Evolutionary conservation across 2,329 filamentous ascomycete species (phyloP).

Genomic region (Botrytis sinoallii): DNA sequence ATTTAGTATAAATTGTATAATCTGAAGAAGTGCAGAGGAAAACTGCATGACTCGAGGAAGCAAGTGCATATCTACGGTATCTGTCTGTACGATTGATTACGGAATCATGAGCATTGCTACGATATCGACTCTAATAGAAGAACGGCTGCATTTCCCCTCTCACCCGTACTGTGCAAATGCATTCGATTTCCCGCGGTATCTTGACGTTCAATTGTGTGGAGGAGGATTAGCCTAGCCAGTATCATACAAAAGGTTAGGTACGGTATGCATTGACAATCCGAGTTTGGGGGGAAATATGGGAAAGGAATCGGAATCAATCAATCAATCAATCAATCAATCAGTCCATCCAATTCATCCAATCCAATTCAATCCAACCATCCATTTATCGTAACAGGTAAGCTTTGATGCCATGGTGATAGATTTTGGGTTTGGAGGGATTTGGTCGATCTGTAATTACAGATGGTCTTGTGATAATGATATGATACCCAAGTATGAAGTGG

Average conservation of each 20-base stretch:
- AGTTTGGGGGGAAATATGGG: neutral
- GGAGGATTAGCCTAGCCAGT: neutral
- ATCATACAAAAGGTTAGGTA: neutral
- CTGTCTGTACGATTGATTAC: neutral
- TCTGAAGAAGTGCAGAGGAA: neutral
- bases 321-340: neutral
- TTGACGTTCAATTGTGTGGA: neutral
- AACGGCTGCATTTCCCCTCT: neutral
- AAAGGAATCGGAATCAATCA: neutral
- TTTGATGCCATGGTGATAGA: neutral
- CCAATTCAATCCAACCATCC: neutral
- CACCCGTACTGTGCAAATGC: neutral
- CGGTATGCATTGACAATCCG: constrained; percentile 1
- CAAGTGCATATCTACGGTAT: neutral
- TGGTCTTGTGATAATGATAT: neutral
- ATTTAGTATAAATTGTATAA: neutral
- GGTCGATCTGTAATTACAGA: neutral
- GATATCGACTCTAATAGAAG: neutral
- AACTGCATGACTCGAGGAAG: neutral
- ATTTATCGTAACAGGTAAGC: neutral
- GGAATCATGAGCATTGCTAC: neutral
- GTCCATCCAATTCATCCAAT: neutral
- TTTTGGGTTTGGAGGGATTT: neutral
- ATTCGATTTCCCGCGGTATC: neutral
- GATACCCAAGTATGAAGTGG: neutral